Evolutionary conservation across 306 rosid genomes (phyloP), one percentile per base, ranked within the genome.

Genomic region (Oxytropis ochrocephala): DNA sequence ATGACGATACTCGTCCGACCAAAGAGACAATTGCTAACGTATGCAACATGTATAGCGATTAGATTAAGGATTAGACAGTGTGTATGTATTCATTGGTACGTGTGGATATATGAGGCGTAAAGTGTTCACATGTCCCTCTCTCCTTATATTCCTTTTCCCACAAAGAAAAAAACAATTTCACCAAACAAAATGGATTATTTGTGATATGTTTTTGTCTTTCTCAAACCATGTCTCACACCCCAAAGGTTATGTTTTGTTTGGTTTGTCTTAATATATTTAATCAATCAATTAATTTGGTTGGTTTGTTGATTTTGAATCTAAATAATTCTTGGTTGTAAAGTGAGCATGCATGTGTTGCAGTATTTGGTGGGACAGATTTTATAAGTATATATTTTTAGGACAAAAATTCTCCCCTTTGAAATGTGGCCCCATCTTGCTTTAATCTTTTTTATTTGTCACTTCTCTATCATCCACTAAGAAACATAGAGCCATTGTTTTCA

Each of bases 121-220:
- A 89, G 92, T 65, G 80, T 30, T 73, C 33, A 18, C 18, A 57
- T 80, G 90, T 85, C 92, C 81, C 81, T 79, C 85, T 81, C 79
- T 72, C 77, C 32, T 1, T 50, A 44, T 64, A 17, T 35, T 69
- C 44, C 59, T 78, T 80, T 38, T 38, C 44, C 46, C 56, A 38
- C 54, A 16, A 10, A 49, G 12, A 52, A n/a, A 72, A 32, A 61
- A 68, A 52, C 61, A 70, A 65, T 56, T 17, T 12, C 48, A 64
- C 44, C 51, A 47, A 74, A 74, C 29, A 74, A 16, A 43, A 42
- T 55, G 42, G 14, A 8, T 60, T 64, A 8, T 60, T 64, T 44
- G 67, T 32, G 29, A 52, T 30, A 49, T 52, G 49, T 38, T 64
- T 42, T 8, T 44, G 63, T 52, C 53, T 66, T 5, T 76, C 80